Conservation (phyloP, 2,329 filamentous ascomycete genomes). For the Colletotrichum cordylinicola region DNA sequence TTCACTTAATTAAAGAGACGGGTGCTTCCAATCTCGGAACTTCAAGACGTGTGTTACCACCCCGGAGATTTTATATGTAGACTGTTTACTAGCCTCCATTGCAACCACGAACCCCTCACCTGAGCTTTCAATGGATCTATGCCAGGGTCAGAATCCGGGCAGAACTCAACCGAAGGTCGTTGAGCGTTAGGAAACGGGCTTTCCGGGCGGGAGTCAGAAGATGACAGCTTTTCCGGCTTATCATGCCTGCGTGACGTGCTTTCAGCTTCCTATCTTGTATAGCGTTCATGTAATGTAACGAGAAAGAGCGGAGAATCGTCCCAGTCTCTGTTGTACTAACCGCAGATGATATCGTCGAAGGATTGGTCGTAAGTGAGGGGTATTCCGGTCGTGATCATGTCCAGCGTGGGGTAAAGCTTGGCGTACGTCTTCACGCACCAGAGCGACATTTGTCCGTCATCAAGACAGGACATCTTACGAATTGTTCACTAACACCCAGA, state of each 20-base stretch:
- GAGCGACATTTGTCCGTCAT: not conserved
- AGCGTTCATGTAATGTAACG: constrained; percentile 5
- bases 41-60: not conserved
- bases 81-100: not conserved
- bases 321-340: not conserved
- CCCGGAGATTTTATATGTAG: not conserved
- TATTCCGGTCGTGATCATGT: not conserved
- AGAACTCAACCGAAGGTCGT: not conserved
- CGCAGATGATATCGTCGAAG: not conserved
- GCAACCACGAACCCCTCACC: not conserved
- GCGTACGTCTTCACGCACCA: not conserved
- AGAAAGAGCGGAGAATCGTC: not conserved
- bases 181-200: not conserved
- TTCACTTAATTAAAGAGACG: not conserved
- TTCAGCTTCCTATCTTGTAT: not conserved
- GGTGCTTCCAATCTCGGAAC: not conserved
- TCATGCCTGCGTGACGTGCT: not conserved
- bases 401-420: constrained; percentile 6
- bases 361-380: not conserved
- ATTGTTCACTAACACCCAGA: rapidly evolving
- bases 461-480: not conserved
- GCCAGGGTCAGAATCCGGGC: not conserved
- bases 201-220: not conserved
- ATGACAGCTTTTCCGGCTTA: not conserved
- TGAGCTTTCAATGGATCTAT: rapidly evolving